A percentile compares a stretch with the other conserved stretches of the same genome.
These are phyloP conservation scores for Centella asiatica DNA, from an alignment of 129 eudicot genomes.

Conservation along the genomic window DNA sequence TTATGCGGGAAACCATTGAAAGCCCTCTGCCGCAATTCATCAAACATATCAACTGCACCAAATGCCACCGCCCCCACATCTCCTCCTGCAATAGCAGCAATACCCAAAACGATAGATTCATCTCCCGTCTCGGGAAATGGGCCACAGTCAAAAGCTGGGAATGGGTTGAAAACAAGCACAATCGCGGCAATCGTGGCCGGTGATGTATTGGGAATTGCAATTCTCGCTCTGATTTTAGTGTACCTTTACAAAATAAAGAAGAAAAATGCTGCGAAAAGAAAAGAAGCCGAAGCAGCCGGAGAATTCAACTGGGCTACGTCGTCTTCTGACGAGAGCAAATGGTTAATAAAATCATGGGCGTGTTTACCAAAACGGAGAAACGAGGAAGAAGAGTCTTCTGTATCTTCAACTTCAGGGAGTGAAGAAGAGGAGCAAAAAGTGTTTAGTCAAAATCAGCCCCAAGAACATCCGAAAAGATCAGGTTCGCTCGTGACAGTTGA, in stretches of 20 bases:
- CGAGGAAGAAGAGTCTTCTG: constrained; percentile 33
- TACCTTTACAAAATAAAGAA: constrained; percentile 34
- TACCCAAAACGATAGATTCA: constrained; percentile 45
- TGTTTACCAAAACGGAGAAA: constrained; percentile 45
- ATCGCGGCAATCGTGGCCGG: constrained; percentile 65
- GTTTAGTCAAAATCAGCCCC: constrained; percentile 6
- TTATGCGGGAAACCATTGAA: constrained; percentile 69
- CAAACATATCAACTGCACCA: constrained; percentile 37
- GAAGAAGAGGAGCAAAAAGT: constrained; percentile 19
- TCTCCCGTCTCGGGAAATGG: constrained; percentile 18
- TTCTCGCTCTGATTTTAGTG: constrained; percentile 37
- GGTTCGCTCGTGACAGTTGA: constrained; percentile 65
- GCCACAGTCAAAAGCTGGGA: constrained; percentile 2
- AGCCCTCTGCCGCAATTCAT: constrained; percentile 46
- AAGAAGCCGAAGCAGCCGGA: constrained; percentile 19
- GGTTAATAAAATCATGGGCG: constrained; percentile 65
- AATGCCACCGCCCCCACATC: constrained; percentile 46
- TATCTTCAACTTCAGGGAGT: constrained; percentile 31
- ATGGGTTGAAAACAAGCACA: constrained; percentile 42
- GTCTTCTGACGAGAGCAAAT: constrained; percentile 40
- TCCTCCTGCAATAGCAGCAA: constrained; percentile 93
- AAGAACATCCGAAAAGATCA: constrained; percentile 31
- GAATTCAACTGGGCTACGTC: constrained; percentile 61
- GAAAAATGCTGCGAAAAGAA: constrained; percentile 18
- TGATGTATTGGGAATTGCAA: constrained; percentile 48